A percentile compares a stretch with the other conserved stretches of the same genome.
Evolutionary conservation across 2,329 filamentous ascomycete species (phyloP).

Genomic region (Tolypocladium guangdongense): DNA sequence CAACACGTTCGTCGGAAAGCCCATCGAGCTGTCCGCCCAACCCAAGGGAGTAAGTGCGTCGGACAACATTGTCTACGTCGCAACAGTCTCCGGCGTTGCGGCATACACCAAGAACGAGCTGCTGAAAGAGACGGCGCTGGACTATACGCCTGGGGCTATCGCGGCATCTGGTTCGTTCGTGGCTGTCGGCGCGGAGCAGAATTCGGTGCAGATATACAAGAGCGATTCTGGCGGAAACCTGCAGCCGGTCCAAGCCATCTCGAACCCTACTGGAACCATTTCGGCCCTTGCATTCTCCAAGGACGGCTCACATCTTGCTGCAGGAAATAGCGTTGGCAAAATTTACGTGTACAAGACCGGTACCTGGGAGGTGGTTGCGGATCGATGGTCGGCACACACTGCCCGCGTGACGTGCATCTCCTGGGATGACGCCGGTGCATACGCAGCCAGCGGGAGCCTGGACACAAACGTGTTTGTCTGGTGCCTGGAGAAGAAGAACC

Average conservation of each 20-base stretch:
- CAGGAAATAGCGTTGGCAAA: constrained; percentile 75
- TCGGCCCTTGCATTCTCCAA: constrained; percentile 76
- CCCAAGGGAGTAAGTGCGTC: constrained; percentile 62
- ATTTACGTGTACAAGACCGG: constrained; percentile 64
- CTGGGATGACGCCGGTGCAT: constrained; percentile 70
- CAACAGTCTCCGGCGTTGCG: constrained; percentile 38
- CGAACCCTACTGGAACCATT: constrained; percentile 59
- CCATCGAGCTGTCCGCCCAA: constrained; percentile 61
- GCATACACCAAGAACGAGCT: constrained; percentile 51
- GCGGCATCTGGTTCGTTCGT: constrained; percentile 57
- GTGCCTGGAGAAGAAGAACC: constrained; percentile 68
- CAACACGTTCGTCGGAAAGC: constrained; percentile 62
- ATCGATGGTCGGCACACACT: constrained; percentile 55
- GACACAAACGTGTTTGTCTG: constrained; percentile 92
- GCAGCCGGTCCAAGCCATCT: constrained; percentile 44
- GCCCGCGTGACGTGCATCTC: constrained; percentile 46
- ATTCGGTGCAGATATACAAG: constrained; percentile 62
- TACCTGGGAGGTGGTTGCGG: constrained; percentile 62
- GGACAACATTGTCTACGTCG: constrained; percentile 43
- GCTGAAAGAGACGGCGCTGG: constrained; percentile 46
- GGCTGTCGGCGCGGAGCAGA: constrained; percentile 66
- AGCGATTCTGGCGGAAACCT: constrained; percentile 44
- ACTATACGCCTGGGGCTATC: constrained; percentile 58
- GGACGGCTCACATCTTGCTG: constrained; percentile 67
- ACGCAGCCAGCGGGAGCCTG: constrained; percentile 72